Evolutionary conservation across 2,329 filamentous ascomycete species (phyloP).

Genomic region (Ophiostoma sp.): DNA sequence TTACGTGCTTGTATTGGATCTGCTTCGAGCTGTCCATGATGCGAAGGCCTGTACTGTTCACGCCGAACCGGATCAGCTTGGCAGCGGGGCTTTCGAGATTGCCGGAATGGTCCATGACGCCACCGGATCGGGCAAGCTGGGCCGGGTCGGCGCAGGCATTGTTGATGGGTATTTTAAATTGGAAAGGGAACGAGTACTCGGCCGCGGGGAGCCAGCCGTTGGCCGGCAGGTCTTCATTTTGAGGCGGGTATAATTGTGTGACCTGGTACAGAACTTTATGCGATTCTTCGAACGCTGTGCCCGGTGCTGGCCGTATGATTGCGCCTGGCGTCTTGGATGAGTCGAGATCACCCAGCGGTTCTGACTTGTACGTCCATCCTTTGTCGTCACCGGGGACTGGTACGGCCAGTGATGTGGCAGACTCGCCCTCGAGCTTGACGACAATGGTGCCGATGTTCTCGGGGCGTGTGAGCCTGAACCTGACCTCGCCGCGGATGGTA

Average conservation of each 20-base stretch:
- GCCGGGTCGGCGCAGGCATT: slow-evolving; percentile 59
- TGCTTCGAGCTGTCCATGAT: slow-evolving; percentile 61
- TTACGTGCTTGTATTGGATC: slow-evolving; percentile 65
- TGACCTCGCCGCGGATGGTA: slow-evolving; percentile 57
- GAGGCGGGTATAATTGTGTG: slow-evolving; percentile 65
- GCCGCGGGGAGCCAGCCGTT: slow-evolving; percentile 58
- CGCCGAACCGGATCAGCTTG: slow-evolving; percentile 43
- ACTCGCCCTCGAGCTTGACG: slow-evolving; percentile 80
- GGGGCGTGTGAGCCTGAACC: slow-evolving; percentile 55
- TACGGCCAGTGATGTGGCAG: slow-evolving; percentile 58
- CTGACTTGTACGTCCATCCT: slow-evolving; percentile 23
- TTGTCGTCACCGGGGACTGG: slow-evolving; percentile 38
- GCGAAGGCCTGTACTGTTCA: slow-evolving; percentile 49
- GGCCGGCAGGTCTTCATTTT: slow-evolving; percentile 33
- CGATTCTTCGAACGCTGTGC: slow-evolving; percentile 50
- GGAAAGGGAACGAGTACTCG: slow-evolving; percentile 70
- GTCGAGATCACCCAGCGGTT: slow-evolving; percentile 16
- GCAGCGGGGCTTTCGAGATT: slow-evolving; percentile 36
- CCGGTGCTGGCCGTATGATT: slow-evolving; percentile 26
- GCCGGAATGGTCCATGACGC: slow-evolving; percentile 51
- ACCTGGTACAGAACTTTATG: slow-evolving; percentile 73
- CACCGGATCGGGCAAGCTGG: slow-evolving; percentile 50
- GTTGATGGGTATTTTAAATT: slow-evolving; percentile 73
- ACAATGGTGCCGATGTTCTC: slow-evolving; percentile 68
- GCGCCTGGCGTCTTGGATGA: neutral